Percentiles rank a stretch among this genome's conserved stretches.
Conservation (phyloP, 257 asterid genomes). For the Osmanthus fragrans region DNA sequence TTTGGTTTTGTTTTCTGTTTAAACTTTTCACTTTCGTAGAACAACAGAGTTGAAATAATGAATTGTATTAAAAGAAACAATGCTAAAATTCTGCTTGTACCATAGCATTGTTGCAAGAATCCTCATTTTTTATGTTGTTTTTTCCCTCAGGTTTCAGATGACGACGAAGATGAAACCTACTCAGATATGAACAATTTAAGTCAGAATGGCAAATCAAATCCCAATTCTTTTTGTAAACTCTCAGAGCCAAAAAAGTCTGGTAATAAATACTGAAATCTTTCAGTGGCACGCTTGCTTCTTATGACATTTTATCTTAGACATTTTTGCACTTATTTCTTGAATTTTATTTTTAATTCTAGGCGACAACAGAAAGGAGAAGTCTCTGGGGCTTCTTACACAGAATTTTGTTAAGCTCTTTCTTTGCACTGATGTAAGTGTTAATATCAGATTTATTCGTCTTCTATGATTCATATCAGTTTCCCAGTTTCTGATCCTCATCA, state of each 20-base stretch:
- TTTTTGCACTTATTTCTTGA: background rate
- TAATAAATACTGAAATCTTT: slow-evolving; percentile 17
- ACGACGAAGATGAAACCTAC: slow-evolving; percentile 69
- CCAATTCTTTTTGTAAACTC: slow-evolving; percentile 41
- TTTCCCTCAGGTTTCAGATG: slow-evolving; percentile 63
- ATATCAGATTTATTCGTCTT: background rate
- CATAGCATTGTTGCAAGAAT: background rate
- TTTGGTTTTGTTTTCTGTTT: background rate
- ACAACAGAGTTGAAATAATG: background rate
- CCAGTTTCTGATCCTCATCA: background rate
- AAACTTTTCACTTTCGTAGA: background rate
- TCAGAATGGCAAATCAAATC: slow-evolving; percentile 52
- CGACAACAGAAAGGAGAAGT: slow-evolving; percentile 90
- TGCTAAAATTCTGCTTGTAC: background rate
- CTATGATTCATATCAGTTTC: background rate
- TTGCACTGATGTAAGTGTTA: slow-evolving; percentile 73
- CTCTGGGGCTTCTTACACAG: slow-evolving; percentile 93
- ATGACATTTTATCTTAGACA: background rate
- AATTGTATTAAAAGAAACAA: background rate
- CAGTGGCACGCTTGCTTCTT: background rate
- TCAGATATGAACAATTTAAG: slow-evolving; percentile 45
- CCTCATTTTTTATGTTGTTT: background rate
- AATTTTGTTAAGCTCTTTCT: slow-evolving; percentile 92
- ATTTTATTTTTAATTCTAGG: slow-evolving; percentile 23
- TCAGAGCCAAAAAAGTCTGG: slow-evolving; percentile 43